These are phyloP conservation scores for Coemansia umbellata DNA, from an alignment of 192 early-diverging fungal species.

Conservation along the genomic window DNA sequence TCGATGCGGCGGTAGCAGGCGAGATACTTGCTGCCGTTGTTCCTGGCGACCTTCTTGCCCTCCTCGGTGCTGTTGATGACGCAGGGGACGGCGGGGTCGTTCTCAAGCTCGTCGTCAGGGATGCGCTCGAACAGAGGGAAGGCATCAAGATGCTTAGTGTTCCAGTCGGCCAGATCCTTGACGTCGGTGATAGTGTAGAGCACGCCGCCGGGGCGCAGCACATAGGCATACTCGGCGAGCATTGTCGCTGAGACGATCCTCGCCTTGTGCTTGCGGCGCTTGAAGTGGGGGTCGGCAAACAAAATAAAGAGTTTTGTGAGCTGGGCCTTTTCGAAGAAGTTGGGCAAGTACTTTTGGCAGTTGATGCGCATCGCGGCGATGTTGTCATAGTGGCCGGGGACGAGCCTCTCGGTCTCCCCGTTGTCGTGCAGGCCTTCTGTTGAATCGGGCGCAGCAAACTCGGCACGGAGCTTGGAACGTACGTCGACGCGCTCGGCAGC, in stretches of 20 bases:
- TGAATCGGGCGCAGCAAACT: constrained; percentile 16
- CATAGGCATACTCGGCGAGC: constrained; percentile 96
- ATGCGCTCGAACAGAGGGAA: constrained; percentile 93
- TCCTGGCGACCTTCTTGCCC: constrained; percentile 95
- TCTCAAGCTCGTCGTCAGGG: constrained; percentile 66
- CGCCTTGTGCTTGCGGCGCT: constrained; percentile 97
- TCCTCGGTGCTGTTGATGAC: constrained; percentile 93
- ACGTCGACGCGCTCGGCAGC: constrained; percentile 41
- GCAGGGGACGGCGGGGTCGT: constrained; percentile 81
- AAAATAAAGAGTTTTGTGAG: constrained; percentile 96
- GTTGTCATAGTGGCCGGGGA: constrained; percentile 85
- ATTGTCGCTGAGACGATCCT: constrained; percentile 88
- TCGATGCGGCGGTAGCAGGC: constrained; percentile 78
- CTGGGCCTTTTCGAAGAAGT: constrained; percentile 96
- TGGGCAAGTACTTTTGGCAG: constrained; percentile 97
- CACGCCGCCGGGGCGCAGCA: constrained; percentile 81
- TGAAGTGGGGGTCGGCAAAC: constrained; percentile 99
- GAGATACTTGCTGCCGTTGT: constrained; percentile 92
- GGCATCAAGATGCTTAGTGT: constrained; percentile 87
- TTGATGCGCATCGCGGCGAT: constrained; percentile 97
- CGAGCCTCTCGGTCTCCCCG: constrained; percentile 41
- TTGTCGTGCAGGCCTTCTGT: constrained; percentile 47
- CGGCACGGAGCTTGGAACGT: constrained; percentile 42
- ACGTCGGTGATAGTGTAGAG: constrained; percentile 96
- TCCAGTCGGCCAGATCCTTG: constrained; percentile 90